These are phyloP conservation scores for Wallacemonas sp. DNA, from an alignment of 208 protist species.

Conservation along the genomic window DNA sequence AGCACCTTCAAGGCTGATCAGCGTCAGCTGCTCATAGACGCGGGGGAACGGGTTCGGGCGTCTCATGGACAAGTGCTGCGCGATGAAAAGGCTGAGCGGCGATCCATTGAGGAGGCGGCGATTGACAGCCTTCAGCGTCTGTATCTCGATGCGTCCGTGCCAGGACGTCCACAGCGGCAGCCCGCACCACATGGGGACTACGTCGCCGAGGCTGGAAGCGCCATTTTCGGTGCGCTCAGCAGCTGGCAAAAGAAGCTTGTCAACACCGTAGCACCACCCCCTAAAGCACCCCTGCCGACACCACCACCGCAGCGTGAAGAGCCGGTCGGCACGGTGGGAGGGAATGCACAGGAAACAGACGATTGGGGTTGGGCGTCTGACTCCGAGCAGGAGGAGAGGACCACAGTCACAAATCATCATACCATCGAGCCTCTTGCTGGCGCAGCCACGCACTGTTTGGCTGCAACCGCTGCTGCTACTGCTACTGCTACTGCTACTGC, in stretches of 20 bases:
- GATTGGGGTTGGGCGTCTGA: background rate
- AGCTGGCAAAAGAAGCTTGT: slow-evolving; percentile 6
- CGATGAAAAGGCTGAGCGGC: background rate
- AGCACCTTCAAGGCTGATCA: background rate
- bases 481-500: no score
- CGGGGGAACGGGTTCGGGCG: background rate
- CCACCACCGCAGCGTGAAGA: background rate
- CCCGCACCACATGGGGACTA: background rate
- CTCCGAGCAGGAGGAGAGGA: no score
- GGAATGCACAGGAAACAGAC: no score
- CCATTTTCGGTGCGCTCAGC: slow-evolving; percentile 4
- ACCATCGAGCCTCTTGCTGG: no score
- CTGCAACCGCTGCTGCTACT: no score
- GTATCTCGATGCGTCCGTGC: background rate
- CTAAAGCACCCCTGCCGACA: background rate
- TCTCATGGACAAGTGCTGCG: background rate
- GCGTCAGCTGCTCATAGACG: background rate
- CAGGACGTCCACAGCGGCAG: background rate
- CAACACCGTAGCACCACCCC: background rate
- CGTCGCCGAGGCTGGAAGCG: slow-evolving; percentile 7
- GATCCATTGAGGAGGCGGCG: background rate
- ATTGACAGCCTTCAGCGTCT: slow-evolving; percentile 3
- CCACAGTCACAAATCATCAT: no score
- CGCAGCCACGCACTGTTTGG: no score
- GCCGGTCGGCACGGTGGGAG: background rate